Evolutionary conservation across 495 filamentous ascomycete species (phyloP), one percentile per base, ranked within the genome.

Genomic region (Aspergillus nanangensis): DNA sequence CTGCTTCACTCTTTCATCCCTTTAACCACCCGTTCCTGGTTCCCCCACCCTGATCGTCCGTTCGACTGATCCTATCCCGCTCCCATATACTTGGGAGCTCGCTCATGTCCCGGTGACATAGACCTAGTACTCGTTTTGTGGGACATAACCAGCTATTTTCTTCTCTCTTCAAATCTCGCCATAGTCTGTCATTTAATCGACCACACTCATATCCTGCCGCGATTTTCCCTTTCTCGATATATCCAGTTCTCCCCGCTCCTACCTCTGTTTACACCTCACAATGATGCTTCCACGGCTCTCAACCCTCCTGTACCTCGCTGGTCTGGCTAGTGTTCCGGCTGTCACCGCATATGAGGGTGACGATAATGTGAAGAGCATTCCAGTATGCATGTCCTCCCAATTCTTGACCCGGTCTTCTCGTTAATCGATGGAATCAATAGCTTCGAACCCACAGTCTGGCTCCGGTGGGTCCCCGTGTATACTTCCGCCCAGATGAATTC

Each of bases 391-490:
- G 29, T 24, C 41, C 10, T 34, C 13, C 38, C 14, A 20, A 9
- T 14, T 22, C 3, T 10, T 4, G 7, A 10, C 2, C 18, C 23
- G 22, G 13, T 22, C 37, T 22, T 25, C 42, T 18, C 19, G 34
- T 38, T 52, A 13, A 44, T 19, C 8, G 22, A 36, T 31, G 11
- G 18, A 21, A 15, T 18, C 21, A 60, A 19, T 66, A 92, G 80
- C 74, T 95, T 52, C 82, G 86, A 53, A 90, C 86, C 58, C 83
- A 90, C 65, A 86, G 82, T 62, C 79, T 90, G 32, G 48, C 64
- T 55, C 57, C 73, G 62, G 77, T 80, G 64, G 57, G 66, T 66
- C 41, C 13, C 21, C 19, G 19, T 24, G 27, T 40, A 25, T 27
- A 29, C 34, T 36, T 43, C 18, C 24, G 29, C 18, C 18, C 20